These are phyloP conservation scores for Yamadazyma dushanensis DNA, from an alignment of 1,139 yeast species.

Conservation along the genomic window DNA sequence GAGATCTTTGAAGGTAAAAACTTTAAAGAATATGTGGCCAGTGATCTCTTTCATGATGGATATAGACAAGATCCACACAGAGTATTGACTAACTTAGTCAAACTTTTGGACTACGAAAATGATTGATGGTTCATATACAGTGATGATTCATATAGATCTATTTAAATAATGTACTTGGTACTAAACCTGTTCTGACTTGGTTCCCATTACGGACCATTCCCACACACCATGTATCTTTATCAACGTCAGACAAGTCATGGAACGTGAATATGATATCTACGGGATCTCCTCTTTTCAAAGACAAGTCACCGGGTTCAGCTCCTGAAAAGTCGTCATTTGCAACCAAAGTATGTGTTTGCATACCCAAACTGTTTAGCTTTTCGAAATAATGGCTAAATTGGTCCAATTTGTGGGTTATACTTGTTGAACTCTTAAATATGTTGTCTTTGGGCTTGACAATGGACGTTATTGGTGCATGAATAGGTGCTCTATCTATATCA, in stretches of 20 bases:
- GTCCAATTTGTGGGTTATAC: slow-evolving; percentile 28
- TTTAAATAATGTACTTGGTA: slow-evolving; percentile 36
- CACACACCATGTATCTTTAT: slow-evolving; percentile 35
- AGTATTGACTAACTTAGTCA: slow-evolving; percentile 42
- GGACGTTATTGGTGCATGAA: slow-evolving; percentile 11
- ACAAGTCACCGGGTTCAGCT: slow-evolving; percentile 39
- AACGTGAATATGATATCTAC: slow-evolving; percentile 37
- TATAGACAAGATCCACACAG: slow-evolving; percentile 41
- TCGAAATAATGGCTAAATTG: slow-evolving; percentile 27
- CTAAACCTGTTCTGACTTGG: slow-evolving; percentile 38
- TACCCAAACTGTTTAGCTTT: slow-evolving; percentile 14
- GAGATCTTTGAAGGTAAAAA: slow-evolving; percentile 30
- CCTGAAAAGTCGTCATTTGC: slow-evolving; percentile 37
- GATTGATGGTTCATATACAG: too few relatives aligned
- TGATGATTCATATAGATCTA: not conserved
- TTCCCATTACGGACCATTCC: slow-evolving; percentile 22
- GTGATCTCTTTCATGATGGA: slow-evolving; percentile 56
- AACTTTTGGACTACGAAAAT: slow-evolving; percentile 41
- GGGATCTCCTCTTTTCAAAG: slow-evolving; percentile 36
- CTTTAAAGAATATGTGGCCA: slow-evolving; percentile 44
- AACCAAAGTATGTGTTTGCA: slow-evolving; percentile 13
- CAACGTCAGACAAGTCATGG: slow-evolving; percentile 25
- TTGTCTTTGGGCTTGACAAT: slow-evolving; percentile 5
- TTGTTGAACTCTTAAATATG: slow-evolving; percentile 15
- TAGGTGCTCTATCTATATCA: slow-evolving; percentile 33